Base-by-base conservation (phyloP, 164 flowering plant genomes). In the Nelumbo lutea region DNA sequence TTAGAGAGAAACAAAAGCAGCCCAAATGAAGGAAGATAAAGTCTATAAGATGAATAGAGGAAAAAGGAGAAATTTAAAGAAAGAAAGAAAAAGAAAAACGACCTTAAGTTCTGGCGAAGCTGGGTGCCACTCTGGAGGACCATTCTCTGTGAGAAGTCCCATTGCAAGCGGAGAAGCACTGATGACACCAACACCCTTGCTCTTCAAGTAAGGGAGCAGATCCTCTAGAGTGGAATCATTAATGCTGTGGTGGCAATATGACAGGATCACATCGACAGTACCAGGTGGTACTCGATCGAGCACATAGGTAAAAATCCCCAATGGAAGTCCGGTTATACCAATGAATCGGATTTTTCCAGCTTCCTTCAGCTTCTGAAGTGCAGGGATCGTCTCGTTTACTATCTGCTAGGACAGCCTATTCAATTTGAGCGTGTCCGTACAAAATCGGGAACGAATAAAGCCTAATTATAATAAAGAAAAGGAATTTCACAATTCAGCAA, bases 121-220 rank as follows among this genome's bases (percentile, higher is more conserved):
- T 50, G 99, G 98, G 74, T 95, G 99, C 99, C 99, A 92, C 44
- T 86, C 90, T 11, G 99, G 99, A 1, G 97, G 96, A 42, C 98
- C 99, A 78, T 61, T 79, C 73, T 95, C 96, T 6, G 97, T 92
- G 45, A 90, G 93, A 73, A 95, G 96, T 42, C 98, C 99, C 99
- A 92, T 95, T 42, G 97, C 80, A 62, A 95, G 86, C 0, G 97
- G 99, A 76, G 99, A 88, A 74, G 99, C 98, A 76, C 82, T 87
- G 48, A 95, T 92, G 6, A 92, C 79, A 45, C 97, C 97, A 27
- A 92, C 91, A 65, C 90, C 95, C 66, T 92, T 95, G 80, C 90
- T 84, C 85, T 90, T 89, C 82, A 95, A 78, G 83, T 92, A 95
- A 47, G 98, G 99, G 4, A 95, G 42, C 66, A 95, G 58, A 82